A percentile compares a stretch with the other conserved stretches of the same genome.
Conservation (phyloP, 306 rosid species). For the Cucumis cinereus region DNA sequence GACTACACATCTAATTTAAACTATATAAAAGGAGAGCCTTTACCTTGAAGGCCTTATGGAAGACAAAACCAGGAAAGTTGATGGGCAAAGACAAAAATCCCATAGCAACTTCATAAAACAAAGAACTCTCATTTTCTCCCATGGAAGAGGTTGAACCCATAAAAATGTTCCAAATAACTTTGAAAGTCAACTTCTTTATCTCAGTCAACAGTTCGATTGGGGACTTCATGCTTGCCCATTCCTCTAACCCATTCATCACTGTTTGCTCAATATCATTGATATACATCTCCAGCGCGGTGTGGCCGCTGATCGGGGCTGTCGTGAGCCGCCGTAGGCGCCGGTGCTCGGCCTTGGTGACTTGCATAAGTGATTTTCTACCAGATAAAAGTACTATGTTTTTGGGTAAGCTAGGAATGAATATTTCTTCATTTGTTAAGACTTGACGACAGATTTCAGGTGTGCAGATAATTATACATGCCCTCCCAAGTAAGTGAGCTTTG, state of each 20-base stretch:
- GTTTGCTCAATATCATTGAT: background rate
- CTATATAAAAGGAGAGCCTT: background rate
- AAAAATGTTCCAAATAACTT: background rate
- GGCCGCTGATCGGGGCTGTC: slow-evolving; percentile 4
- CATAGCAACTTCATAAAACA: background rate
- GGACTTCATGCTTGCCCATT: slow-evolving; percentile 13
- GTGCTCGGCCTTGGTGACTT: background rate
- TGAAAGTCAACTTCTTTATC: slow-evolving; percentile 5
- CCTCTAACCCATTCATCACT: slow-evolving; percentile 4
- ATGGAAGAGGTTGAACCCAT: slow-evolving; percentile 4
- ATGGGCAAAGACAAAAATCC: slow-evolving; percentile 3
- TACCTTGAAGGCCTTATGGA: slow-evolving; percentile 6
- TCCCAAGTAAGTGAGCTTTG: slow-evolving; percentile 16
- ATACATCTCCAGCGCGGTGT: background rate
- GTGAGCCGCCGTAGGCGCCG: slow-evolving; percentile 7
- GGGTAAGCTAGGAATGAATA: background rate
- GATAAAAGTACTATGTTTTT: background rate
- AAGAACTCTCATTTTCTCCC: background rate
- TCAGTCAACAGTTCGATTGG: slow-evolving; percentile 13
- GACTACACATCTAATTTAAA: too few species aligned
- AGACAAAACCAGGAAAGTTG: slow-evolving; percentile 9
- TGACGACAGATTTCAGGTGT: slow-evolving; percentile 6
- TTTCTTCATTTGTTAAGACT: slow-evolving; percentile 5
- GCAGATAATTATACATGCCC: slow-evolving; percentile 9
- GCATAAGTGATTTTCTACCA: background rate